Base-by-base conservation (phyloP, 192 early-diverging fungal genomes). In the Chytriomyces sp. region DNA sequence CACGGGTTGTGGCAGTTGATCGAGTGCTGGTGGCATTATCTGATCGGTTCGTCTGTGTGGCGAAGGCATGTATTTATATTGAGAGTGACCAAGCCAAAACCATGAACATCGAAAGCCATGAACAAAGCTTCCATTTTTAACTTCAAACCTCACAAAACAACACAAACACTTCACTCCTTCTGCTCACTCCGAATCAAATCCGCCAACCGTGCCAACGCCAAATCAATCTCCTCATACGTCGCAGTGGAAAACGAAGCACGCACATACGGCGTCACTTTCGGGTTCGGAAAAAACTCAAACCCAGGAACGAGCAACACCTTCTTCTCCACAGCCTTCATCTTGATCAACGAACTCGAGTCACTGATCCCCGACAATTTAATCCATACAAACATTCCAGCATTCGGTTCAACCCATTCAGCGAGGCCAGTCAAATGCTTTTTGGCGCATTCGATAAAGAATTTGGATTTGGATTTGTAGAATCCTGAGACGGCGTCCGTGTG, bases 381-480 rank as follows among this genome's bases (percentile, higher is more conserved):
- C 97, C 97, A 98, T 50, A 96, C 81, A 82, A 98, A 98, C 95
- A 97, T 97, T 45, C 95, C 88, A 24, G 86, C 84, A 76, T 80
- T 81, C 35, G 88, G 86, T 6, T 77, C 68, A 45, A 76, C 76
- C 84, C 86, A 88, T 67, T 83, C 82, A 5, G 87, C 89, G 23
- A 83, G 50, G 0, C 84, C 85, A 45, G 76, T 74, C 76, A 98
- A 79, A 26, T 92, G 86, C 74, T 88, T 83, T 20, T 87, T 67
- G 13, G 92, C 90, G 64, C 82, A 77, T 28, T 86, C 79, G 9
- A 94, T 79, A 76, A 97, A 95, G 50, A 73, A 63, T 48, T 94
- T 87, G 48, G 92, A 85, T 45, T 92, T 91, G 11, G 87, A 77
- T 16, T 85, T 80, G 72, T 98, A 98, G 50, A 95, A 94, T 13